These are phyloP conservation scores for Carex parvula DNA, from an alignment of 176 grass and related monocot species.

Conservation along the genomic window DNA sequence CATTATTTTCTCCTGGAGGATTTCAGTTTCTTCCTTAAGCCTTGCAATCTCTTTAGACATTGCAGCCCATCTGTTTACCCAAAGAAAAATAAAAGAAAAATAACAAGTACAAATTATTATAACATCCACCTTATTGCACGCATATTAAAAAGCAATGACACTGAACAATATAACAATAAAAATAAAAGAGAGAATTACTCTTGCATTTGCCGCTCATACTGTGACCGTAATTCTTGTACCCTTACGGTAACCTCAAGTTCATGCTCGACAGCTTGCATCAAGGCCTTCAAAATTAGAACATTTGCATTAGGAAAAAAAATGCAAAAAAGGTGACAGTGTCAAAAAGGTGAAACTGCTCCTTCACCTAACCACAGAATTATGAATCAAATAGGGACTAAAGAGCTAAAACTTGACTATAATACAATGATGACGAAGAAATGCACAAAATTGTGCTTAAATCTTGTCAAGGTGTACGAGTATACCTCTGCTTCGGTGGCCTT, in stretches of 20 bases:
- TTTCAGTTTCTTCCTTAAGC: constrained; percentile 72
- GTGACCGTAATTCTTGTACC: constrained; percentile 78
- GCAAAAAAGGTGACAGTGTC: constrained; percentile 38
- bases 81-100: neutral
- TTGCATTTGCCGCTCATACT: constrained; percentile 87
- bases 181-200: constrained; percentile 48
- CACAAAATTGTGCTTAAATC: neutral
- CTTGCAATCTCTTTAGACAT: constrained; percentile 90
- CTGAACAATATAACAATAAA: constrained; percentile 8
- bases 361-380: constrained; percentile 48
- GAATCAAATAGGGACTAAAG: neutral
- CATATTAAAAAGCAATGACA: constrained; percentile 8
- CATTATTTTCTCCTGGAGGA: constrained; percentile 40
- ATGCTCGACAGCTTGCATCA: constrained; percentile 71
- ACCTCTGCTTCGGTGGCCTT: constrained; percentile 39
- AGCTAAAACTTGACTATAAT: neutral
- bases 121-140: neutral
- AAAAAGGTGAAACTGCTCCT: constrained; percentile 62
- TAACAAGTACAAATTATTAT: neutral
- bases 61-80: constrained; percentile 50
- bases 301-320: neutral
- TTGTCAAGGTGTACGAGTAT: constrained; percentile 12
- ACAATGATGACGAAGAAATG: neutral
- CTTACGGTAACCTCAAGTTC: constrained; percentile 78
- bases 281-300: constrained; percentile 40